phyloP scores from a whole-genome alignment of 768 basidiomycete species.

The Serendipita vermifera region DNA sequence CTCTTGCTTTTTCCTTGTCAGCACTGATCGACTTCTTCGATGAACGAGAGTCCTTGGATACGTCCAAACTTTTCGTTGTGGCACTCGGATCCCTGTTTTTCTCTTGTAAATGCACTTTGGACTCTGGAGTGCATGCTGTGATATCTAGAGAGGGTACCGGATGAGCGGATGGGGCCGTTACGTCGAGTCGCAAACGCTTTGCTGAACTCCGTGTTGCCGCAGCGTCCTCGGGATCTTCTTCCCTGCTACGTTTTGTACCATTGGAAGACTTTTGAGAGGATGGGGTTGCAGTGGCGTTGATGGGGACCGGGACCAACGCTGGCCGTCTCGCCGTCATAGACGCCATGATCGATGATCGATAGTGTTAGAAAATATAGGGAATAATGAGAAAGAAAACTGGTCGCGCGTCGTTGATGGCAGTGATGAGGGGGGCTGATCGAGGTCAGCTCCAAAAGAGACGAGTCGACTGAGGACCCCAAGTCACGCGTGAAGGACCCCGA shows the following conservation, averaged over 20 bases:
- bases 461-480: too few relatives aligned
- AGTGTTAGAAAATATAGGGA: background rate
- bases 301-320: background rate
- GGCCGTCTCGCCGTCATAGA: background rate
- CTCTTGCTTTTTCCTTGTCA: slow-evolving; percentile 18
- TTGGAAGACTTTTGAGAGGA: background rate
- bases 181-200: slow-evolving; percentile 11
- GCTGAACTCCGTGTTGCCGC: slow-evolving; percentile 10
- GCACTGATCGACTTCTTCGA: slow-evolving; percentile 14
- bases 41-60: slow-evolving; percentile 11
- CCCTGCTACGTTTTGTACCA: slow-evolving; percentile 10
- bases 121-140: slow-evolving; percentile 5
- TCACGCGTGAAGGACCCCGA: too few relatives aligned
- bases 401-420: too few relatives aligned
- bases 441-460: too few relatives aligned
- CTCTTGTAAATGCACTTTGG: background rate
- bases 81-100: background rate
- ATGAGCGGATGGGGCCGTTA: background rate
- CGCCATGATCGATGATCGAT: background rate
- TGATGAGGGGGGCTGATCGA: too few relatives aligned
- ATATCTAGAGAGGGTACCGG: background rate
- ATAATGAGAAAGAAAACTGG: too few relatives aligned
- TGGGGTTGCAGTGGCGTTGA: background rate
- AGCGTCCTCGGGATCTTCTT: slow-evolving; percentile 11
- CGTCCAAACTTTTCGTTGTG: slow-evolving; percentile 12